A percentile compares a stretch with the other conserved stretches of the same genome.
Conservation (phyloP, 495 filamentous ascomycete genomes). For the Talaromyces nanjingensis region DNA sequence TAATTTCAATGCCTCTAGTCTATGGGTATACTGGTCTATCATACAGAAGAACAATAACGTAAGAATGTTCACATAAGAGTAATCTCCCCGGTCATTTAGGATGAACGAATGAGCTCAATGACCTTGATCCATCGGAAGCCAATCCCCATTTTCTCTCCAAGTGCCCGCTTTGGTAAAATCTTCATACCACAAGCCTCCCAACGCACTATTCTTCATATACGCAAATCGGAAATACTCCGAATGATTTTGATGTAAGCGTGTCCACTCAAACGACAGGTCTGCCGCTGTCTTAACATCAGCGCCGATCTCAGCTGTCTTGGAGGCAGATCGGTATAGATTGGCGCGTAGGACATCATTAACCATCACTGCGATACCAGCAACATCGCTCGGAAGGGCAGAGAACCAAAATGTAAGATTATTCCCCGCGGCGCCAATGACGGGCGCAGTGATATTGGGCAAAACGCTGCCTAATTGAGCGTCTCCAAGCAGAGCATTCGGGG, state of each 20-base stretch:
- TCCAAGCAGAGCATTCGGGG: conserved; percentile 6
- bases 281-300: conserved; percentile 29
- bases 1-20: not conserved
- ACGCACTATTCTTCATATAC: conserved; percentile 48
- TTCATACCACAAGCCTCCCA: conserved; percentile 51
- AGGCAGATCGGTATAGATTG: conserved; percentile 26
- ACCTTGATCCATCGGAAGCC: conserved; percentile 26
- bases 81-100: not conserved
- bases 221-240: conserved; percentile 78
- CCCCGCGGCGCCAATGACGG: conserved; percentile 18
- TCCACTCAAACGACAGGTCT: conserved; percentile 33
- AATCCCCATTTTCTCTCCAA: conserved; percentile 57
- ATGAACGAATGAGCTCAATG: not conserved
- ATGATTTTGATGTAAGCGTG: conserved; percentile 30
- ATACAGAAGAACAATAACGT: not conserved
- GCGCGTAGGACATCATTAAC: conserved; percentile 53
- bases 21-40: not conserved
- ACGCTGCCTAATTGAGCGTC: conserved; percentile 27
- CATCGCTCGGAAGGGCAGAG: conserved; percentile 24
- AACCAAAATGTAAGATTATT: conserved; percentile 45
- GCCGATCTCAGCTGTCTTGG: conserved; percentile 17
- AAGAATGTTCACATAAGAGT: not conserved
- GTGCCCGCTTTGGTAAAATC: conserved; percentile 75
- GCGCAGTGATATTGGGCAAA: conserved; percentile 35
- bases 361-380: conserved; percentile 49